A percentile compares a stretch with the other conserved stretches of the same genome.
These are phyloP conservation scores for Didymella glomerata DNA, from an alignment of 2,329 filamentous ascomycete species.

Conservation along the genomic window DNA sequence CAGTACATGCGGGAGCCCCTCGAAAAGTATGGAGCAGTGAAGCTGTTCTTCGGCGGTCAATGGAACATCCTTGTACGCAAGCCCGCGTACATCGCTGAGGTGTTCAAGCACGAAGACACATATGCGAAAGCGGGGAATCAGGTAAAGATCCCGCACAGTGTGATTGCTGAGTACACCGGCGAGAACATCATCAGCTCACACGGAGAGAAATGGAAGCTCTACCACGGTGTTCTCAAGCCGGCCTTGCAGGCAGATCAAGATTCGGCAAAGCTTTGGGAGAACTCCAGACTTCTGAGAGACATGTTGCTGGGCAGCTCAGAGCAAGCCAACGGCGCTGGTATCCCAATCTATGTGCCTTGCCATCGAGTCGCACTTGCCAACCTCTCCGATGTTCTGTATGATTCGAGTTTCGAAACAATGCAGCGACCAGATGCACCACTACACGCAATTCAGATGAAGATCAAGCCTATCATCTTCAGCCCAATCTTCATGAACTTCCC, in stretches of 20 bases:
- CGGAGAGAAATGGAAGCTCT: constrained; percentile 45
- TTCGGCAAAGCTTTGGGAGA: constrained; percentile 33
- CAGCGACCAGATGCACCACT: constrained; percentile 32
- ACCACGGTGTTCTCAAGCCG: constrained; percentile 42
- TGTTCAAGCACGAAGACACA: constrained; percentile 44
- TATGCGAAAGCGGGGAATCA: constrained; percentile 46
- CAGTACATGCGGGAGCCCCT: constrained; percentile 53
- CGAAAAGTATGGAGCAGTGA: constrained; percentile 56
- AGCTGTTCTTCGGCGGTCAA: constrained; percentile 59
- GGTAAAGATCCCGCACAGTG: constrained; percentile 44
- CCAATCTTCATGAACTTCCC: constrained; percentile 42
- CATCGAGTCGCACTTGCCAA: constrained; percentile 53
- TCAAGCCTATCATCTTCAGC: constrained; percentile 40
- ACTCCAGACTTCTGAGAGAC: constrained; percentile 32
- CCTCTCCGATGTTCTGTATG: constrained; percentile 45
- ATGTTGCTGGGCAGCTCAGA: constrained; percentile 45
- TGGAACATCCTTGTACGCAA: constrained; percentile 61
- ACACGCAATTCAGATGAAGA: constrained; percentile 34
- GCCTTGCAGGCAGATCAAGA: constrained; percentile 42
- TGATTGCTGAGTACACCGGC: constrained; percentile 43
- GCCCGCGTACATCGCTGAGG: constrained; percentile 55
- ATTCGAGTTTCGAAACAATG: constrained; percentile 39
- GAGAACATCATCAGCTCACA: constrained; percentile 48
- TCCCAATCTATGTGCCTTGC: constrained; percentile 45
- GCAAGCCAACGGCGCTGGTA: constrained; percentile 27